Evolutionary conservation across 2,329 filamentous ascomycete genomes (phyloP).

Genomic region (Amauroascus niger): DNA sequence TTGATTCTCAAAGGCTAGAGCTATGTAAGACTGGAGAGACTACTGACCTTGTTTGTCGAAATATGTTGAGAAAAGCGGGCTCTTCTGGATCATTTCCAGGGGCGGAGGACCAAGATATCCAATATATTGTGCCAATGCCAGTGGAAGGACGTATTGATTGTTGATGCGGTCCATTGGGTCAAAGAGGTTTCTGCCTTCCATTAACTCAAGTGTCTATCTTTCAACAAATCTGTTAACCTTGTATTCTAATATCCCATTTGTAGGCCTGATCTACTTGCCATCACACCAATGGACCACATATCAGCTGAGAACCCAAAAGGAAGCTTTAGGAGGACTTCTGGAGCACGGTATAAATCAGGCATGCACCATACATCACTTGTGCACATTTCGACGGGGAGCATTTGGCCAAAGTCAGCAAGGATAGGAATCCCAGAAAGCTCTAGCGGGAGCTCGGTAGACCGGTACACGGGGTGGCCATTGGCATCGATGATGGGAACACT

Average conservation of each 20-base stretch:
- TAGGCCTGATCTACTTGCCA: too few species aligned
- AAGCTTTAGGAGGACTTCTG: slow-evolving; percentile 20
- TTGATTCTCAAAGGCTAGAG: too few species aligned
- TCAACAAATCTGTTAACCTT: not conserved
- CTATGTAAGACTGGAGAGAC: not conserved
- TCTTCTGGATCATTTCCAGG: slow-evolving; percentile 20
- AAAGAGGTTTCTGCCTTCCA: slow-evolving; percentile 24
- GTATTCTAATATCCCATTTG: too few species aligned
- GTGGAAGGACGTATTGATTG: slow-evolving; percentile 22
- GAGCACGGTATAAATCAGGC: slow-evolving; percentile 23
- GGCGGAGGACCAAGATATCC: slow-evolving; percentile 22
- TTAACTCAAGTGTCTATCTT: slow-evolving; percentile 23
- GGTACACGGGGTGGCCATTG: too few species aligned
- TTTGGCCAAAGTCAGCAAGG: slow-evolving; percentile 22
- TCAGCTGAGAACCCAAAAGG: slow-evolving; percentile 21
- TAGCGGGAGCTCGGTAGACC: too few species aligned
- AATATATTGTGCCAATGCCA: slow-evolving; percentile 25
- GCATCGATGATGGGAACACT: slow-evolving; percentile 9
- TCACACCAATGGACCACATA: slow-evolving; percentile 23
- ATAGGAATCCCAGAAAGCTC: slow-evolving; percentile 16
- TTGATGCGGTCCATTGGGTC: slow-evolving; percentile 21
- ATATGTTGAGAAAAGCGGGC: slow-evolving; percentile 18
- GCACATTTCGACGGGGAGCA: slow-evolving; percentile 7
- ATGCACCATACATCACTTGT: slow-evolving; percentile 20
- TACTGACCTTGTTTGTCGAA: slow-evolving; percentile 18